These are phyloP conservation scores for Lecanicillium sp. DNA, from an alignment of 2,329 filamentous ascomycete species.

Conservation along the genomic window DNA sequence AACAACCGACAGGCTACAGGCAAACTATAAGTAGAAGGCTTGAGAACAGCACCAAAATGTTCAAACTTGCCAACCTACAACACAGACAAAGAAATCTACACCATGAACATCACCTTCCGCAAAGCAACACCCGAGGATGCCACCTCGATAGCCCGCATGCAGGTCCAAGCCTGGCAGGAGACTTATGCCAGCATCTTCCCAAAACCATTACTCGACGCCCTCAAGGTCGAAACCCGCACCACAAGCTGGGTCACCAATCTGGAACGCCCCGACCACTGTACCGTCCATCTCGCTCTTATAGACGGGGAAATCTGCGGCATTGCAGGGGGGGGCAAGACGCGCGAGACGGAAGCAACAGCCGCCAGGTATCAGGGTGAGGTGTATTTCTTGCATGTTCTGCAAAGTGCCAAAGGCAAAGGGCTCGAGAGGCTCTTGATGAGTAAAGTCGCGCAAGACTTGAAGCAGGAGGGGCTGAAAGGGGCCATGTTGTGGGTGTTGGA, in stretches of 20 bases:
- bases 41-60: too few species aligned
- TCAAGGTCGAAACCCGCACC: neutral
- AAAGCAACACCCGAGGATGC: slow-evolving; percentile 2
- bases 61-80: too few species aligned
- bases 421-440: slow-evolving; percentile 4
- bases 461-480: slow-evolving; percentile 2
- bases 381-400: neutral
- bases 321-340: neutral
- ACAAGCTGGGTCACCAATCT: neutral
- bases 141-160: slow-evolving; percentile 3
- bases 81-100: too few species aligned
- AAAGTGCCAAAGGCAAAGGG: neutral
- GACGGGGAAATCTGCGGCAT: slow-evolving; percentile 4
- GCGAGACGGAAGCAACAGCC: neutral
- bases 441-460: neutral
- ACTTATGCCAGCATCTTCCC: slow-evolving; percentile 2
- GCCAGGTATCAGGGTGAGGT: slow-evolving; percentile 1
- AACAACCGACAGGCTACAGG: too few species aligned
- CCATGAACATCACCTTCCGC: neutral
- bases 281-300: neutral
- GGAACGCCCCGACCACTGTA: neutral
- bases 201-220: slow-evolving; percentile 1
- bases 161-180: slow-evolving; percentile 6
- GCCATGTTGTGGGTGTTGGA: slow-evolving; percentile 4
- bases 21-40: too few species aligned